These are phyloP conservation scores for Rhododendron kiyosumense DNA, from an alignment of 148 eudicot species.

Conservation along the genomic window DNA sequence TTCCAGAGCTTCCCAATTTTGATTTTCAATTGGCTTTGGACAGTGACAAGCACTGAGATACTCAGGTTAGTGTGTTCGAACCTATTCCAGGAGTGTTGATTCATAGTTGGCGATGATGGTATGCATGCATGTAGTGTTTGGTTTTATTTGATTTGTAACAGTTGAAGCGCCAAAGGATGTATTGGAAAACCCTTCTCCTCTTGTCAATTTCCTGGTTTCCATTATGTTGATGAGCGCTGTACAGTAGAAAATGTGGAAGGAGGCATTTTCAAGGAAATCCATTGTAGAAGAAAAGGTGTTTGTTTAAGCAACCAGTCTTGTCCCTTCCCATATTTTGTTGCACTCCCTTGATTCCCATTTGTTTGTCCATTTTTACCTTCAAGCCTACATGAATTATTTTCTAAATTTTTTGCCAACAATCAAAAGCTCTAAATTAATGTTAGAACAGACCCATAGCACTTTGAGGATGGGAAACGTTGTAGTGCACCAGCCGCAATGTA, in stretches of 20 bases:
- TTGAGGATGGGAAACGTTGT: no score
- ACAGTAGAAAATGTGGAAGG: background rate
- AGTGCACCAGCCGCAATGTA: no score
- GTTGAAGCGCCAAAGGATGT: background rate
- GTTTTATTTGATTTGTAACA: background rate
- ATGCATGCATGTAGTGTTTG: background rate
- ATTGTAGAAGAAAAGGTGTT: background rate
- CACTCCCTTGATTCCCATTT: background rate
- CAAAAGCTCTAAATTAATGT: background rate
- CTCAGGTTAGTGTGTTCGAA: background rate
- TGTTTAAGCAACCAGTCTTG: background rate
- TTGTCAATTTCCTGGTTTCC: background rate
- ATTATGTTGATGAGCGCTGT: background rate
- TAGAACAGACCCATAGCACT: background rate
- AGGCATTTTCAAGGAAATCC: background rate
- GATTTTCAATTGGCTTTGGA: slow-evolving; percentile 28
- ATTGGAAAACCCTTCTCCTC: background rate
- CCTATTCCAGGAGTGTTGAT: background rate
- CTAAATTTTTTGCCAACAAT: no score
- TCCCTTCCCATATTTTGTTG: background rate
- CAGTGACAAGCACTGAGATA: slow-evolving; percentile 22
- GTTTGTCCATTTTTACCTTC: background rate
- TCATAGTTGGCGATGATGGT: background rate
- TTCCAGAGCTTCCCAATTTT: slow-evolving; percentile 31
- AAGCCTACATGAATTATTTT: background rate